Base-by-base conservation (phyloP, 176 grass and related monocot species). In the Calamus simplicifolius region DNA sequence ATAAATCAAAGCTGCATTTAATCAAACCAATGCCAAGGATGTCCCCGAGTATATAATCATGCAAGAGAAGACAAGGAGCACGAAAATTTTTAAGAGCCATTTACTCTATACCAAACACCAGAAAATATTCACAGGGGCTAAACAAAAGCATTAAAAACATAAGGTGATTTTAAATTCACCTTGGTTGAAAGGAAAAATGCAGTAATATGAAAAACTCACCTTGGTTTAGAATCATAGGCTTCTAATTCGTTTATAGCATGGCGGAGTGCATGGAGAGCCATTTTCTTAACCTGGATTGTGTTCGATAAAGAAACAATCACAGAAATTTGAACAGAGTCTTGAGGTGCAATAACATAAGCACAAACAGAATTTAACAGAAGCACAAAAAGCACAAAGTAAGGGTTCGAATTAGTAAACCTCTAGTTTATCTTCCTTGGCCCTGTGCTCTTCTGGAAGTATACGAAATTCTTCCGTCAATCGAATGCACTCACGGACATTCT, bases 401-500 rank as follows among this genome's bases (percentile, higher is more conserved):
- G 12, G 35, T 12, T 10, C 1, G 13, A 8, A 17, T 25, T 1
- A 54, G n/a, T 13, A 53, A 10, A 89, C 89, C 78, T 85, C 81
- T 23, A 95, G 61, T 31, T 85, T 95, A 63, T 95, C 85, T 82
- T 95, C 89, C 50, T 95, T 95, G 29, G 81, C 85, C 69, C 21
- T 79, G 71, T 95, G 89, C 51, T 18, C 50, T 23, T 75, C 78
- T 52, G 89, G 89, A 74, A 95, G 81, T 19, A 73, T 31, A 48
- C 89, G 76, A 70, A 88, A 95, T 56, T 88, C 81, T 61, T 58
- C 72, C 0, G 89, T 82, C 60, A 95, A 55, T 25, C 71, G 74
- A 23, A 88, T 48, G 63, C 89, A 95, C 49, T 88, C 72, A 23
- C 59, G 66, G 54, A 88, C 52, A 38, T 82, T 95, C 65, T 95